Conservation (phyloP, 73 alveolate genomes). For the Tetrahymena malaccensis region DNA sequence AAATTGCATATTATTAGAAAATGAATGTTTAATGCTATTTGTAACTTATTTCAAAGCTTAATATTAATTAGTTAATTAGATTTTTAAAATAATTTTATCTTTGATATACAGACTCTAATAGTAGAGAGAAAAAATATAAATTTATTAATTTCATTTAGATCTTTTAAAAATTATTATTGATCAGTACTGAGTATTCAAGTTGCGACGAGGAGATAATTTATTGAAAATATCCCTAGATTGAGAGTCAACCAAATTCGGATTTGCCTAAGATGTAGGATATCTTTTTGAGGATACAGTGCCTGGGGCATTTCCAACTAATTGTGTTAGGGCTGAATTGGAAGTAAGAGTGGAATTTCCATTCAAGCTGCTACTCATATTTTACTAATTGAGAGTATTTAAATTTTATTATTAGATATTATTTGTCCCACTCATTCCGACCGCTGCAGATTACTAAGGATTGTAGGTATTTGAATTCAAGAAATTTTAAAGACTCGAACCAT, state of each 20-base stretch:
- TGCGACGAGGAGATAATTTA: not conserved
- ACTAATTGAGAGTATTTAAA: not conserved
- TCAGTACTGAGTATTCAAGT: not conserved
- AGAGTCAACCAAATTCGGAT: not conserved
- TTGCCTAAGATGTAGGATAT: not conserved
- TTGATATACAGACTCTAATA: not conserved
- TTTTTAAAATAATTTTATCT: no score
- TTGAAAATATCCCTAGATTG: not conserved
- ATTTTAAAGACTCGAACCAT: not conserved
- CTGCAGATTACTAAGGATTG: not conserved
- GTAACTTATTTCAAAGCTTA: no score
- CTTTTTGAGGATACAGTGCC: not conserved
- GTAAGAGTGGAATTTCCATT: not conserved
- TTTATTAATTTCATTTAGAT: not conserved
- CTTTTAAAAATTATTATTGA: not conserved
- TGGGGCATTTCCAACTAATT: not conserved
- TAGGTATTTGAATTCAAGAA: not conserved
- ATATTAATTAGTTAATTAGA: no score
- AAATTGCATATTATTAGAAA: no score
- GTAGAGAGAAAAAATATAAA: not conserved
- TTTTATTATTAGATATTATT: not conserved
- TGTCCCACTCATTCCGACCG: not conserved
- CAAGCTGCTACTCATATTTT: not conserved
- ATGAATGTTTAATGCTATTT: no score
- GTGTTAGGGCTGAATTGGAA: not conserved